Base-by-base conservation (phyloP, 331 rosid species). In the Cydonia oblonga region DNA sequence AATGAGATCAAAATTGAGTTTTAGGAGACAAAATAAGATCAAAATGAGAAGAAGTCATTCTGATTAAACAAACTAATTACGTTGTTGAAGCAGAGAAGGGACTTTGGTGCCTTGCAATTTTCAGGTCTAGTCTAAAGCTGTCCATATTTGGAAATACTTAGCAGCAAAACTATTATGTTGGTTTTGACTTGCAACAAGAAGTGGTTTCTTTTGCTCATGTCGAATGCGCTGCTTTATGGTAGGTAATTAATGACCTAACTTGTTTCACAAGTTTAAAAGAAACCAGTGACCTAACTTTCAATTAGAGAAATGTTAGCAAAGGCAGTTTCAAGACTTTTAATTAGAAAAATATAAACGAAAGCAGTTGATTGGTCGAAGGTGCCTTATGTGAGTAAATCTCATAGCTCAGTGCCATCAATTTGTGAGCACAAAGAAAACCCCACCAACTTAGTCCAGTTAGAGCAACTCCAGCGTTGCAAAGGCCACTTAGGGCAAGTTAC, bases 201-300 rank as follows among this genome's bases (percentile, higher is more conserved):
- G 46, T 78, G 26, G 28, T 78, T 72, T 78, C 81, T 57, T 78
- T 78, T 40, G 73, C 77, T 66, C 77, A 73, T 13, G 69, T 71
- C 22, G 69, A 78, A 20, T 71, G 76, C 63, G 67, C 68, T 72
- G 54, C 40, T 6, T 71, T 71, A 19, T 35, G 3, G 28, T 54
- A 22, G 13, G 25, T 35, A 35, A 7, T 33, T 9, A 6, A 7
- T 54, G 24, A 11, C 25, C 26, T 51, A 51, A 51, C 22, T 35
- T 35, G 4, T 35, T 35, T 2, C 42, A 35, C 42, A 35, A 35
- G 42, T 35, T 35, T 35, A 35, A 9, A 35, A 35, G 11, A 35
- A 35, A 35, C 42, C 42, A 33, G 38, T 2, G 38, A 33, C 38
- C 38, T 33, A 33, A 33, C 38, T 33, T 33, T 33, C 38, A 33